phyloP scores from a whole-genome alignment of 2,329 filamentous ascomycete genomes.

The Cladophialophora immunda region DNA sequence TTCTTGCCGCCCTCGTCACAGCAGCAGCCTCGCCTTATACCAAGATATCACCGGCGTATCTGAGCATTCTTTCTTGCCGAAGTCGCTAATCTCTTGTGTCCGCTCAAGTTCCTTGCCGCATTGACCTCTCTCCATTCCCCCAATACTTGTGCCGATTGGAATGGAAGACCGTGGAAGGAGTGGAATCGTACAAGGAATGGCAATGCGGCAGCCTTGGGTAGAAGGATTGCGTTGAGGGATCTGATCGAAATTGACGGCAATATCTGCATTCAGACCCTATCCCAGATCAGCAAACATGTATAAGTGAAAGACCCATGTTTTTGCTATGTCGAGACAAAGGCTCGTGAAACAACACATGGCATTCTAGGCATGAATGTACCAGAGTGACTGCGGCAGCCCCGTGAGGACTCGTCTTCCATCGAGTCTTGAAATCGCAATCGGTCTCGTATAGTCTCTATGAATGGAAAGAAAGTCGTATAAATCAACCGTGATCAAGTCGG shows the following conservation, averaged over 20 bases:
- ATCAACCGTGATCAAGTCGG: background rate
- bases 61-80: background rate
- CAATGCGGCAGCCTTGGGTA: background rate
- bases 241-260: background rate
- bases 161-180: background rate
- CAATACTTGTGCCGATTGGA: background rate
- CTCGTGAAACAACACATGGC: background rate
- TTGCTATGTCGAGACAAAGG: background rate
- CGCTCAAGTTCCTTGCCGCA: background rate
- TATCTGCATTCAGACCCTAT: background rate
- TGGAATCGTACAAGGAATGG: too few relatives aligned
- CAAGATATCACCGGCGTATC: background rate
- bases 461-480: background rate
- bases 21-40: background rate
- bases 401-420: background rate
- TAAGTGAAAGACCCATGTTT: too few relatives aligned
- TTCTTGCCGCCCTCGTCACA: background rate
- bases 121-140: background rate
- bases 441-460: background rate
- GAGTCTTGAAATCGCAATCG: background rate
- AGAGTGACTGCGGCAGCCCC: background rate
- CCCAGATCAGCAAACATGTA: background rate
- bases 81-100: background rate
- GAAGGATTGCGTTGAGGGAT: background rate
- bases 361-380: background rate